phyloP scores from a whole-genome alignment of 2,329 filamentous ascomycete genomes.

The Fusarium palustre region DNA sequence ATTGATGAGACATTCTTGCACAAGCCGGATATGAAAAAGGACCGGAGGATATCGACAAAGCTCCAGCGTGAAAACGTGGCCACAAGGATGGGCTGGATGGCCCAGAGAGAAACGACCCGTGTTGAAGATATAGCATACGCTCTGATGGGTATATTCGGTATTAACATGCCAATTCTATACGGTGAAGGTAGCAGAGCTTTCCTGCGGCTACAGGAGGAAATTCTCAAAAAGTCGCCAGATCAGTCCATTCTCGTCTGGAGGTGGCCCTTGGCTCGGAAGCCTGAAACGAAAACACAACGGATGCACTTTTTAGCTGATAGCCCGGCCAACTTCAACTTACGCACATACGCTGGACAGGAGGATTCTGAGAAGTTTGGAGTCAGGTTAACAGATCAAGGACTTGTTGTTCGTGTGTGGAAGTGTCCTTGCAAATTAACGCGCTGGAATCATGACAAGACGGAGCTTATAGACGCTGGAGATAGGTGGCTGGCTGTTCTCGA shows the following conservation, averaged over 20 bases:
- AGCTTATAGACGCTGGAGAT: constrained; percentile 36
- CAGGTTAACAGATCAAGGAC: constrained; percentile 39
- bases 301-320: constrained; percentile 45
- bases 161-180: constrained; percentile 54
- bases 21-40: constrained; percentile 34
- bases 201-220: constrained; percentile 51
- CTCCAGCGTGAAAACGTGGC: constrained; percentile 47
- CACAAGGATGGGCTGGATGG: constrained; percentile 53
- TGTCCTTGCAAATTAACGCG: constrained; percentile 43
- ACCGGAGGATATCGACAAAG: constrained; percentile 33
- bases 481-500: constrained; percentile 47
- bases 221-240: constrained; percentile 51
- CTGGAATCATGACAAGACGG: constrained; percentile 41
- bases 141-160: constrained; percentile 51
- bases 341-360: constrained; percentile 45
- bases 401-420: constrained; percentile 46
- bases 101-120: constrained; percentile 47
- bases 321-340: constrained; percentile 44
- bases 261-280: constrained; percentile 31
- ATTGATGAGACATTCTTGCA: constrained; percentile 39
- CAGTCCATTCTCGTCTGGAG: constrained; percentile 52
- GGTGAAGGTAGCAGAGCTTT: constrained; percentile 53
- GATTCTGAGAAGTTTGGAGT: constrained; percentile 41
- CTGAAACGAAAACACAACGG: constrained; percentile 30
- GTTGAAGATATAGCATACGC: constrained; percentile 52